A percentile compares a stretch with the other conserved stretches of the same genome.
phyloP scores from a whole-genome alignment of 768 basidiomycete species.

The Lyophyllum atratum region DNA sequence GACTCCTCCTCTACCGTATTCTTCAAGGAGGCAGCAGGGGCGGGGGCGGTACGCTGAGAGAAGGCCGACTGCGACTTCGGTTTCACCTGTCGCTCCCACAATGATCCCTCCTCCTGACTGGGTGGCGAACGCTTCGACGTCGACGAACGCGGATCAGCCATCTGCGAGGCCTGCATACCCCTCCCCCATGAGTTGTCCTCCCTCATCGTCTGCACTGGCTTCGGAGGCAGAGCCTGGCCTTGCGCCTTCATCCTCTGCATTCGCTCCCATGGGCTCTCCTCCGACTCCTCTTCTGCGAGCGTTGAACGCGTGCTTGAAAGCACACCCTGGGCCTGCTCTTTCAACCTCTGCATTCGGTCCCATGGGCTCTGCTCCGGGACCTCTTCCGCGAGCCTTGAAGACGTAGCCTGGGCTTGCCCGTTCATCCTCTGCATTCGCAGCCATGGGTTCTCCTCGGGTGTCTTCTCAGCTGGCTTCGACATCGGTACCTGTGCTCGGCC shows the following conservation, averaged over 20 bases:
- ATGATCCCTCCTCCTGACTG: slow-evolving; percentile 2
- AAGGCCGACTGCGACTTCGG: neutral
- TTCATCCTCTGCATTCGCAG: neutral
- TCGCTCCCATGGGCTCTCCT: slow-evolving; percentile 18
- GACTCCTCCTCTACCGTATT: slow-evolving; percentile 4
- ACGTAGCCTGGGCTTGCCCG: neutral
- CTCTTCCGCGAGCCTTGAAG: neutral
- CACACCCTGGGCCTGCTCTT: neutral
- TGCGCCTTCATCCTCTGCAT: slow-evolving; percentile 7
- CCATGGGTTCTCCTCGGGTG: neutral
- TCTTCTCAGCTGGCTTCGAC: neutral
- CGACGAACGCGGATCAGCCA: neutral
- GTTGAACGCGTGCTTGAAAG: neutral
- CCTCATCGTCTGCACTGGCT: neutral
- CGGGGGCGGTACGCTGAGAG: neutral
- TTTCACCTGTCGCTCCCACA: slow-evolving; percentile 10
- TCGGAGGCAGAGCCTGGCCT: neutral
- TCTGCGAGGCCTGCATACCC: neutral
- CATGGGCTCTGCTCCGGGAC: slow-evolving; percentile 7
- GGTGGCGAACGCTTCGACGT: neutral
- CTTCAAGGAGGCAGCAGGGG: neutral
- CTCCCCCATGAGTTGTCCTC: slow-evolving; percentile 1
- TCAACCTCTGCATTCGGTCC: neutral
- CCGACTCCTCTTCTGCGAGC: neutral
- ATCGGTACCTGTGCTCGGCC: neutral